Evolutionary conservation across 257 asterid genomes (phyloP), one percentile per base, ranked within the genome.

Genomic region (Solanum clarkiae): DNA sequence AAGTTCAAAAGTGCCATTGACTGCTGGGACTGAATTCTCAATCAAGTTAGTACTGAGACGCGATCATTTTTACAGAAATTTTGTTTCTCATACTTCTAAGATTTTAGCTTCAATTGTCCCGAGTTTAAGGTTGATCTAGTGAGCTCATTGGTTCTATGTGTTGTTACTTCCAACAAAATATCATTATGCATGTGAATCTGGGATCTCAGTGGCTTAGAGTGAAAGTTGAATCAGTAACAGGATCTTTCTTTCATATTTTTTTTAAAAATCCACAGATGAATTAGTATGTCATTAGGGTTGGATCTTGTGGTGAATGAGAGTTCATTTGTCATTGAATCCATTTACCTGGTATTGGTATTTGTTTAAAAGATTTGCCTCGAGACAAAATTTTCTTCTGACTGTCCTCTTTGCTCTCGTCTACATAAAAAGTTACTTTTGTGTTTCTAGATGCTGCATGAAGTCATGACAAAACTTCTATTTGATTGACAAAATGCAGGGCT

Each of bases 401-500:
- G 59, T 5, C 59, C 59, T 74, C 81, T 74, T 74, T 47, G 42
- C 59, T 74, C 81, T 47, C 13, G 59, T 7, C n/a, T 47, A 74
- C 59, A 47, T 22, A 22, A 47, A 51, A 69, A 49, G 45, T 15
- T 75, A 75, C 24, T 55, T 77, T 77, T 77, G 45, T 49, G 42
- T 24, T 26, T 77, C 24, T 24, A 26, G 24, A 77, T 77, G 44
- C 62, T 26, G 82, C 63, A 77, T 51, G 26, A 51, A 77, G 40
- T 77, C 82, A 77, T 77, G 63, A 77, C 15, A 4, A 4, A 77
- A 77, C 79, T 24, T 84, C 51, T 60, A 55, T 12, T 74, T 85
- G 83, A 62, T 84, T 29, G 66, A 63, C 81, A 85, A 79, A 86
- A 85, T 88, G 84, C 92, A 96, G 99, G 99, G 99, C 40, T 96